These are phyloP conservation scores for Penicillium janthinellum DNA, from an alignment of 2,329 filamentous ascomycete genomes.

Conservation along the genomic window DNA sequence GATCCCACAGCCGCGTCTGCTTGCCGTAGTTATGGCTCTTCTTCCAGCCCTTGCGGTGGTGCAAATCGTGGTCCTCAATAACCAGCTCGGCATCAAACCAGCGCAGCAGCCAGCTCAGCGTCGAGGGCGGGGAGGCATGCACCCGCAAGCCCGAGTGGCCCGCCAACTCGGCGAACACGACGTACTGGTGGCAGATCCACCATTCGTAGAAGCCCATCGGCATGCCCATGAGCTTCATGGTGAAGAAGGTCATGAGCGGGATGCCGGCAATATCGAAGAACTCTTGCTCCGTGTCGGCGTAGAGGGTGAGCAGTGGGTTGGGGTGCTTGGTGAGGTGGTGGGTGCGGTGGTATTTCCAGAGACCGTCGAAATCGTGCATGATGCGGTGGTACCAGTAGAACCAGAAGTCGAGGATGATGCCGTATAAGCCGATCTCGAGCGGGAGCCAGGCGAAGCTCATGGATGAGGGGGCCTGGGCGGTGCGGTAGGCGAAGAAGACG, in stretches of 20 bases:
- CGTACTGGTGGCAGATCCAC: constrained; percentile 32
- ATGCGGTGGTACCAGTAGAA: constrained; percentile 34
- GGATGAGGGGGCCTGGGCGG: constrained; percentile 15
- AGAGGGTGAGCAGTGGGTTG: constrained; percentile 28
- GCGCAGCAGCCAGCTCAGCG: constrained; percentile 23
- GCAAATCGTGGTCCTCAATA: constrained; percentile 31
- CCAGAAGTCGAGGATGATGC: constrained; percentile 32
- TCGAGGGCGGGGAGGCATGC: constrained; percentile 26
- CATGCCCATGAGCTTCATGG: constrained; percentile 25
- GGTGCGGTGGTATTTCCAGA: constrained; percentile 32
- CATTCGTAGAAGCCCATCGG: constrained; percentile 33
- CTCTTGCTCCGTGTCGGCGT: constrained; percentile 29
- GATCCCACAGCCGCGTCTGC: constrained; percentile 31
- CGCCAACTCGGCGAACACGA: constrained; percentile 29
- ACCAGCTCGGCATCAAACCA: constrained; percentile 28
- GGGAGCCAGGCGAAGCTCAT: constrained; percentile 28
- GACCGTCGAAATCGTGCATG: constrained; percentile 26
- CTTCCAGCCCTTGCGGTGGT: constrained; percentile 33
- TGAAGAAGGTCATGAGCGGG: constrained; percentile 26
- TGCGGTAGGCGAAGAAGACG: constrained; percentile 28
- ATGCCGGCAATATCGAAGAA: constrained; percentile 31
- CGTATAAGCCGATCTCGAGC: constrained; percentile 26
- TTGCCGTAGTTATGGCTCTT: constrained; percentile 32
- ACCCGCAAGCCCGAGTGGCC: constrained; percentile 29
- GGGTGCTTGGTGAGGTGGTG: constrained; percentile 32